Evolutionary conservation across 352 stramenopile genomes (phyloP), one percentile per base, ranked within the genome.

Genomic region (Phytophthora rubi): DNA sequence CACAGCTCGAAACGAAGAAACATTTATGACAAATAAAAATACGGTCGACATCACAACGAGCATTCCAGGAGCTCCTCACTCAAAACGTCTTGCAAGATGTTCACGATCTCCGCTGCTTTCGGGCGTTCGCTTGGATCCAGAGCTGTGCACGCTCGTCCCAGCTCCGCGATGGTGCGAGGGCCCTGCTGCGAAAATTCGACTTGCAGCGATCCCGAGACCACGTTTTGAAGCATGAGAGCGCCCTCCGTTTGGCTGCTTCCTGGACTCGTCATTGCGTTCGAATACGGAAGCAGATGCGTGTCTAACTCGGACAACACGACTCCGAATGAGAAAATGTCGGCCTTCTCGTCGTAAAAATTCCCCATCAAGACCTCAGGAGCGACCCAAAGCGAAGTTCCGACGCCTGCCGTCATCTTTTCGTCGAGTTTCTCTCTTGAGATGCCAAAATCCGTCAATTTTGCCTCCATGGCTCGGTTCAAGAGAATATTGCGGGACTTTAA

Each of bases 1-100:
- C 18, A 21, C 18, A 21, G 18, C 18, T 21, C 18, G 18, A 21
- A 21, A 30, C 26, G 26, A 30, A 83, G 30, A 7, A 83, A 75
- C 0, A 48, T 23, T 9, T 80, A 64, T 21, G 42, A 48, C 42
- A 48, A 48, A 48, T 48, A 48, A 48, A 21, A 47, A 7, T 13
- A 47, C 15, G 13, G 1, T 18, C 39, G 7, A 0, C 37, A n/a
- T 48, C 42, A 48, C 42, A 48, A 48, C 42, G 42, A 48, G 42
- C 42, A 48, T n/a, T 48, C 42, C 13, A 48, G 42, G 15, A 48
- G 16, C 42, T 48, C 16, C 15, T 48, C 42, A 21, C 42, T 48
- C 42, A 48, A 48, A 48, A 48, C 42, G 13, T 48, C 42, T 21
- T 48, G 42, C 42, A 48, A 21, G 6, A 48, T 48, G 42, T 48